phyloP scores from a whole-genome alignment of 208 protist species.

The Trypanosoma congolense region DNA sequence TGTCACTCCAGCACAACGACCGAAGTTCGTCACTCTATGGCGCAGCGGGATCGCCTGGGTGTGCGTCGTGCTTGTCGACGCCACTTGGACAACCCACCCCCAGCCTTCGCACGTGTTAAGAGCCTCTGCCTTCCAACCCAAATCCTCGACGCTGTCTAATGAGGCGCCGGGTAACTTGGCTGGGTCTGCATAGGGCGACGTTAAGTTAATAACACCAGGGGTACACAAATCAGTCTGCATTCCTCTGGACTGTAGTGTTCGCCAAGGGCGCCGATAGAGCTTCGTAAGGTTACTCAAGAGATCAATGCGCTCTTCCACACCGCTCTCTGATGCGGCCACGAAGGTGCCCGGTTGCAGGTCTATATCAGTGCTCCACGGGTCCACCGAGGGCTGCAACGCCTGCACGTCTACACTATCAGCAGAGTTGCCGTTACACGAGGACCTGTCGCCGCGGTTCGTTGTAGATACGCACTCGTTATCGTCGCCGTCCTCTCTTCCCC shows the following conservation, averaged over 20 bases:
- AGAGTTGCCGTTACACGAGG: neutral
- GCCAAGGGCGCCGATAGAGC: slow-evolving; percentile 66
- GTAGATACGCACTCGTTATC: too few species aligned
- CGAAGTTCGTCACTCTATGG: slow-evolving; percentile 35
- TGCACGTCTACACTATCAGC: slow-evolving; percentile 14
- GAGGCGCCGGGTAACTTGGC: slow-evolving; percentile 28
- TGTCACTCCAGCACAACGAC: slow-evolving; percentile 34
- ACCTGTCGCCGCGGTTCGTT: too few species aligned
- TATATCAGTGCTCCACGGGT: slow-evolving; percentile 53
- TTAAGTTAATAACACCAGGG: slow-evolving; percentile 66
- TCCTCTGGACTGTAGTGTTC: slow-evolving; percentile 43
- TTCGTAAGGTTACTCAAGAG: slow-evolving; percentile 45
- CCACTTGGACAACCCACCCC: slow-evolving; percentile 13
- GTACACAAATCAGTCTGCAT: slow-evolving; percentile 69
- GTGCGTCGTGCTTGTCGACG: neutral
- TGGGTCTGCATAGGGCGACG: slow-evolving; percentile 56
- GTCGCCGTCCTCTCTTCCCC: neutral
- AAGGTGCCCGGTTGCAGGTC: slow-evolving; percentile 39
- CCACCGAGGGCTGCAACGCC: slow-evolving; percentile 36
- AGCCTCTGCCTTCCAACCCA: slow-evolving; percentile 30
- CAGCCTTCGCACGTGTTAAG: slow-evolving; percentile 17
- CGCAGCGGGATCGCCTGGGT: slow-evolving; percentile 27
- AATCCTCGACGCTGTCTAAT: slow-evolving; percentile 34
- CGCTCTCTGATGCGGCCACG: slow-evolving; percentile 44
- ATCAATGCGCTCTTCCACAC: slow-evolving; percentile 64